These are phyloP conservation scores for Pleurotus pulmonarius DNA, from an alignment of 768 basidiomycete genomes.

Conservation along the genomic window DNA sequence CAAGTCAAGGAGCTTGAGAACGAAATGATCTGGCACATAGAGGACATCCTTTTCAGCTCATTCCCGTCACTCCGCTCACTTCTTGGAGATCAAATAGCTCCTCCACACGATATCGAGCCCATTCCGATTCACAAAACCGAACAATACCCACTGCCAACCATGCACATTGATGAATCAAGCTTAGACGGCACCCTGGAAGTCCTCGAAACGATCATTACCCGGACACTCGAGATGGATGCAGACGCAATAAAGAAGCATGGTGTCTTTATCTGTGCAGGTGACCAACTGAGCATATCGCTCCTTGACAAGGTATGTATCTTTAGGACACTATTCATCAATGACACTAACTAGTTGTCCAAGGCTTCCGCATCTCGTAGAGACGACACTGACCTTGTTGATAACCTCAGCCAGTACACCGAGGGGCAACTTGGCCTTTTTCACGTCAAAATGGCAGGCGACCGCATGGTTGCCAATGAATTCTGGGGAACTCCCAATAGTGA, in stretches of 20 bases:
- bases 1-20: constrained; percentile 10
- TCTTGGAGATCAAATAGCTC: background rate
- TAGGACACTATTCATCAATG: too few relatives aligned
- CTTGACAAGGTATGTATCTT: constrained; percentile 8
- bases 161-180: constrained; percentile 18
- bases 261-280: constrained; percentile 11
- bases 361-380: constrained; percentile 16
- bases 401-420: constrained; percentile 13
- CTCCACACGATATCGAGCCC: background rate
- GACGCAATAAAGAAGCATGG: constrained; percentile 10
- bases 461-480: constrained; percentile 19
- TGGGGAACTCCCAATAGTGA: constrained; percentile 23
- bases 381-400: constrained; percentile 14
- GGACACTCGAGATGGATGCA: background rate
- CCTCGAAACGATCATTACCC: constrained; percentile 7
- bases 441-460: constrained; percentile 18
- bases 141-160: constrained; percentile 11
- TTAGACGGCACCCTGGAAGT: constrained; percentile 14
- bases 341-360: constrained; percentile 9
- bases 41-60: background rate
- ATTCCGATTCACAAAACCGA: constrained; percentile 16
- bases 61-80: background rate
- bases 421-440: constrained; percentile 22
- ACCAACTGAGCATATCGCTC: constrained; percentile 11
- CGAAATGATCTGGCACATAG: constrained; percentile 7